Percentiles rank a stretch among this genome's conserved stretches.
These are phyloP conservation scores for Histomonas meleagridis DNA, from an alignment of 208 protist genomes.

Conservation along the genomic window DNA sequence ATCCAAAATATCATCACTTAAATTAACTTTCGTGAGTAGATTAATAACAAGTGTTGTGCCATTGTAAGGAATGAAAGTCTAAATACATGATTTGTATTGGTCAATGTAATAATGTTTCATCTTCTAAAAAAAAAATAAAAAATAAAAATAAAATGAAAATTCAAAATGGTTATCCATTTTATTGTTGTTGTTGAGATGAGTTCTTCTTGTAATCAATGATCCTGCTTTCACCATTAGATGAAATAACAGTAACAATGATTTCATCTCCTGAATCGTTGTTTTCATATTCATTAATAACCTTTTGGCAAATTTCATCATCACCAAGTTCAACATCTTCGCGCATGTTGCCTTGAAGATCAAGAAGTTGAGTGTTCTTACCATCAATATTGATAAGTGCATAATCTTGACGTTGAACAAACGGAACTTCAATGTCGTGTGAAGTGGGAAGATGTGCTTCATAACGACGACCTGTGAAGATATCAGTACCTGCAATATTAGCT, in stretches of 20 bases:
- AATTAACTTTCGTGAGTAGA: no score
- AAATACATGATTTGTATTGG: no score
- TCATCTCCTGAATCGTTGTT: neutral
- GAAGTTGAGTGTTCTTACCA: neutral
- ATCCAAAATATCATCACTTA: no score
- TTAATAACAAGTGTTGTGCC: no score
- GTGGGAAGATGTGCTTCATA: slow-evolving; percentile 86
- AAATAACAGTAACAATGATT: slow-evolving; percentile 25
- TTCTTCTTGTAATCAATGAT: slow-evolving; percentile 6
- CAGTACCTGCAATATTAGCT: slow-evolving; percentile 82
- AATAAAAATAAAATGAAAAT: no score
- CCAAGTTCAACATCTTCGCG: slow-evolving; percentile 32
- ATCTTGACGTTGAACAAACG: slow-evolving; percentile 77
- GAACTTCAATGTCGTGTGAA: slow-evolving; percentile 86
- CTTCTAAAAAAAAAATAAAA: no score
- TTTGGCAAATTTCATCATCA: neutral
- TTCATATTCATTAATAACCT: neutral
- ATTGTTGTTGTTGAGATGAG: no score
- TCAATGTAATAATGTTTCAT: no score
- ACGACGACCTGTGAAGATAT: slow-evolving; percentile 94
- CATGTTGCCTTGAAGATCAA: neutral
- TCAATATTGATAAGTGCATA: slow-evolving; percentile 74
- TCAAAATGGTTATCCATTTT: no score
- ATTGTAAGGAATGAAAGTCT: no score
- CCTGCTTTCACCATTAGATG: neutral